Conservation (phyloP, 495 filamentous ascomycete species). For the Filosporella fistucella region DNA sequence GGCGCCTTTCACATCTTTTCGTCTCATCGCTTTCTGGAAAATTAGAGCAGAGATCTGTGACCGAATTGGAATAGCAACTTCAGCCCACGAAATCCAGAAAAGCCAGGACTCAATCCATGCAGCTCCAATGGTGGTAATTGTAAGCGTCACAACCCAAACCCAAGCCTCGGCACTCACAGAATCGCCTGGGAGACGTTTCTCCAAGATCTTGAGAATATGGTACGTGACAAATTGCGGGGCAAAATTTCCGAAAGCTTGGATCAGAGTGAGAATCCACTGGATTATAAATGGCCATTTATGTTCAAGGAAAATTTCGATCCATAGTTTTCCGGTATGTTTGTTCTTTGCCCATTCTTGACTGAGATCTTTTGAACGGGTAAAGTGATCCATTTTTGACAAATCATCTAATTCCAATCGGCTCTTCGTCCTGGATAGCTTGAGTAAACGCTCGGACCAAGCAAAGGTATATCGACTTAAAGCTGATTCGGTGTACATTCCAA, state of each 20-base stretch:
- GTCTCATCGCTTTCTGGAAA: slow-evolving; percentile 73
- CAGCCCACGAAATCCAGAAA: slow-evolving; percentile 62
- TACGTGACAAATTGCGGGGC: slow-evolving; percentile 67
- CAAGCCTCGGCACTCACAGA: slow-evolving; percentile 45
- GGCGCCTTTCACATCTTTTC: slow-evolving; percentile 74
- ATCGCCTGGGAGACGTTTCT: slow-evolving; percentile 42
- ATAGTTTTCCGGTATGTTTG: slow-evolving; percentile 47
- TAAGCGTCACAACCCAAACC: slow-evolving; percentile 65
- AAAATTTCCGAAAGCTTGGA: slow-evolving; percentile 54
- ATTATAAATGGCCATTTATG: slow-evolving; percentile 48
- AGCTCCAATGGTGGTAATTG: slow-evolving; percentile 47
- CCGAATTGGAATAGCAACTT: slow-evolving; percentile 60
- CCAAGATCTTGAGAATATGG: slow-evolving; percentile 58
- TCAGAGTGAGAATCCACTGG: slow-evolving; percentile 50
- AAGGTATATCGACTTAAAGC: slow-evolving; percentile 60
- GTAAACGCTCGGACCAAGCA: slow-evolving; percentile 51
- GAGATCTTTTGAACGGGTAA: slow-evolving; percentile 43
- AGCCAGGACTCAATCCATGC: slow-evolving; percentile 57
- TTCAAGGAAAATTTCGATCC: slow-evolving; percentile 52
- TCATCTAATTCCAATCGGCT: slow-evolving; percentile 55
- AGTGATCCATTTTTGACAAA: slow-evolving; percentile 53
- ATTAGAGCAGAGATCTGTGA: slow-evolving; percentile 67
- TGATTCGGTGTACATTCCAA: slow-evolving; percentile 57
- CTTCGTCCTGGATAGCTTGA: slow-evolving; percentile 45
- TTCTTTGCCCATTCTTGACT: slow-evolving; percentile 42